Base-by-base conservation (phyloP, 176 grass and related monocot genomes). In the Bothriochloa decipiens region DNA sequence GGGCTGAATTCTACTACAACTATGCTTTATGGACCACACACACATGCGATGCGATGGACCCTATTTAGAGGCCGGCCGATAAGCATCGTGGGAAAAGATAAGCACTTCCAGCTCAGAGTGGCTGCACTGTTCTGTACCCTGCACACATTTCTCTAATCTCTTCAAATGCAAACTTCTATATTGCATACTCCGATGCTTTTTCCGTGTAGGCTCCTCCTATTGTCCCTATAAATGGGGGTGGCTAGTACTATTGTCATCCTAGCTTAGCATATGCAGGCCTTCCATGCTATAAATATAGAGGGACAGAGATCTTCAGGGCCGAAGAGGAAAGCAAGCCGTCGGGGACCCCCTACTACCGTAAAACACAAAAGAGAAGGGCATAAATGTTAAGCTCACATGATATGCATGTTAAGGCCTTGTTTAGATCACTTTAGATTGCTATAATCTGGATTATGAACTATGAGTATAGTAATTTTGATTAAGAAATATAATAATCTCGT, bases 301-400 rank as follows among this genome's bases (percentile, higher is more conserved):
- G 69, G 84, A 84, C 84, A 90, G 70, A 70, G 75, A 87, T 90
- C 89, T 63, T 25, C 69, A 80, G 62, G 39, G 75, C 60, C 79
- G 80, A 69, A 43, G 84, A 64, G 17, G 23, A 87, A 83, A 77
- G 88, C 74, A 75, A 53, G 11, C 40, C 8, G 29, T 83, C 46
- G 75, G 58, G 74, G 23, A 70, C 79, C 80, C 64, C 66, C n/a
- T 72, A 25, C 65, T 72, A 25, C 69, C 29, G 29, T 2, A 32
- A 32, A 32, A 61, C 84, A 57, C 1, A 33, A 40, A 45, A 67
- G 70, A 58, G 11, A n/a, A 58, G 3, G 12, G 71, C 47, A 69
- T 20, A 79, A 83, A 63, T 82, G 40, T 37, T 52, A 77, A 28
- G 23, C 33, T 58, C 73, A 87, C 61, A 49, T 17, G 13, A 66